phyloP scores from a whole-genome alignment of 1,284 basidiomycete genomes.

The Cerioporus squamosus region DNA sequence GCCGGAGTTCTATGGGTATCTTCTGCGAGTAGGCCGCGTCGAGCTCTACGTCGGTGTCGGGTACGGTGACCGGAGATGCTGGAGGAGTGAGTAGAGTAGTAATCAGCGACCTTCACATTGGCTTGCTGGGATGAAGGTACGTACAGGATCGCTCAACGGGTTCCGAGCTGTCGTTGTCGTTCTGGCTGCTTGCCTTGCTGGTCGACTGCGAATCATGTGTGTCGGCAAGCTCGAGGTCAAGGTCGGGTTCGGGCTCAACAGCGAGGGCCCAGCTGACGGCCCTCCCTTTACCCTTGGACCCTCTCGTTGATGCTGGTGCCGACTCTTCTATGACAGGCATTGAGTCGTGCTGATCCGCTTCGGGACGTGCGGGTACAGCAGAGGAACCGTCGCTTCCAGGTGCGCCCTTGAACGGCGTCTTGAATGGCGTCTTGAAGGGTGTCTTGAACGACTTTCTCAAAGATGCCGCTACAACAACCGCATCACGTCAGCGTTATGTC shows the following conservation, averaged over 20 bases:
- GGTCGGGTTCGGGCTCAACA: background rate
- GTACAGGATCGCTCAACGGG: conserved; percentile 5
- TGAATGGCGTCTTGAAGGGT: conserved; percentile 32
- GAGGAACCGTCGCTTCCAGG: conserved; percentile 7
- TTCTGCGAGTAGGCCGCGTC: conserved; percentile 66
- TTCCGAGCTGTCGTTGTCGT: conserved; percentile 2
- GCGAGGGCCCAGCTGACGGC: background rate
- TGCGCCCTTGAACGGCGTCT: conserved; percentile 13
- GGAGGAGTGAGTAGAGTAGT: background rate
- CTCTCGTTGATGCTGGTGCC: too few relatives aligned
- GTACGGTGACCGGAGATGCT: conserved; percentile 39
- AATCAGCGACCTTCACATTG: too few relatives aligned
- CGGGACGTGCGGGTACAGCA: background rate
- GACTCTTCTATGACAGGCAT: background rate
- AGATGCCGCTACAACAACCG: conserved; percentile 42
- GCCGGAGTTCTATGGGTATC: conserved; percentile 49
- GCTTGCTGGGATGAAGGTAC: background rate
- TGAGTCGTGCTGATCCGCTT: background rate
- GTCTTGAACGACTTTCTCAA: conserved; percentile 59
- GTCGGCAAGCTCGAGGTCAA: background rate
- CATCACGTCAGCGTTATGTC: background rate
- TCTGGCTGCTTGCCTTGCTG: background rate
- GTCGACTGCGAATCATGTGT: background rate
- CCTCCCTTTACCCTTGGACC: background rate
- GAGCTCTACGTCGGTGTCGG: conserved; percentile 50